Evolutionary conservation across 495 filamentous ascomycete genomes (phyloP), one percentile per base, ranked within the genome.

Genomic region (Filosporella fistucella): DNA sequence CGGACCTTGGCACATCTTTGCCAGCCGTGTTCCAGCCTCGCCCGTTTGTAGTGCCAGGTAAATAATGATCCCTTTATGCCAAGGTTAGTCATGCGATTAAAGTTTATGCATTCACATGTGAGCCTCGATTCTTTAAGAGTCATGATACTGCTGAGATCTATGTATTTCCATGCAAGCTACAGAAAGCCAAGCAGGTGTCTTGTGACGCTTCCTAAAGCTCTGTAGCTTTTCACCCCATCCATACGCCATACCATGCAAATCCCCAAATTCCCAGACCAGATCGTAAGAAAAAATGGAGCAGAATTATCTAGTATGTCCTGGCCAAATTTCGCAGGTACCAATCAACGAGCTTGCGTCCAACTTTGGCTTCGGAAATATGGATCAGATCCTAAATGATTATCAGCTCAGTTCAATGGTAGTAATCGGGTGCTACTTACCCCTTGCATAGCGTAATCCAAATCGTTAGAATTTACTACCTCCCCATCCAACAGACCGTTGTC

Each of bases 271-370:
- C n/a, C n/a, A n/a, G n/a, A n/a, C n/a, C n/a, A n/a, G n/a, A 44
- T 47, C 20, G 40, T 28, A 51, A 44, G 48, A 32, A 26, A 20
- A 17, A 45, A 49, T n/a, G n/a, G n/a, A n/a, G n/a, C n/a, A n/a
- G 36, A 21, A 43, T 2, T 22, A 22, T 45, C 46, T 78, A 89
- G 72, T 98, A 98, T 39, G 90, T 94, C 58, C 93, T 83, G 36
- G 89, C 84, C 59, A 98, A 76, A 72, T 98, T 98, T 58, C 94
- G 82, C 60, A 98, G 79, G 68, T 98, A 98, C 93, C 93, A 98
- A 71, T 98, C 93, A 46, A 97, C 91, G 62, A 98, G 70, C 68
- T 91, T 91, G 52, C 93, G 80, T 51, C 93, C 94, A 39, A 95
- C 89, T 81, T 98, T 98, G 47, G 91, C 94, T 71, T 98, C 93